Percentiles rank a stretch among this genome's conserved stretches.
Evolutionary conservation across 495 filamentous ascomycete genomes (phyloP).

Genomic region (Apodospora peruviana): DNA sequence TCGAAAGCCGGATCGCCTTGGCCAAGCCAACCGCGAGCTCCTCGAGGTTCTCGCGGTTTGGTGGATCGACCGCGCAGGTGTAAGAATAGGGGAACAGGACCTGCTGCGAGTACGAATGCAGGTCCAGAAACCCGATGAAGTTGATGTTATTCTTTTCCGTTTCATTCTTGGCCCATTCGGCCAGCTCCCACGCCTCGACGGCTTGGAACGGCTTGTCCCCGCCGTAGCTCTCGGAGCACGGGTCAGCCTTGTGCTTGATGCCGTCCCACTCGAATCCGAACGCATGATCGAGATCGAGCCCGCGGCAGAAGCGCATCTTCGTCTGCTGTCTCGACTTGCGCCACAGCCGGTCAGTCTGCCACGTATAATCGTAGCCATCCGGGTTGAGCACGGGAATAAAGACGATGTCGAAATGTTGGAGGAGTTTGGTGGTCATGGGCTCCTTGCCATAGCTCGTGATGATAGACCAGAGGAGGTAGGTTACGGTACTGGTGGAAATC

Average conservation of each 20-base stretch:
- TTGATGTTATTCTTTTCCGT: constrained; percentile 59
- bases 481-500: constrained; percentile 92
- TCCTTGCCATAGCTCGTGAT: constrained; percentile 73
- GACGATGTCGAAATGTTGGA: constrained; percentile 77
- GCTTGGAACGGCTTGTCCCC: constrained; percentile 81
- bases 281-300: constrained; percentile 81
- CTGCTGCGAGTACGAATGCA: constrained; percentile 95
- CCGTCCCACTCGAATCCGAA: constrained; percentile 84
- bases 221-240: constrained; percentile 88
- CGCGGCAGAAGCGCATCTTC: constrained; percentile 73
- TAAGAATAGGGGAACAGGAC: constrained; percentile 90
- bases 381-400: constrained; percentile 87
- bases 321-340: constrained; percentile 90
- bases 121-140: constrained; percentile 79
- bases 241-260: constrained; percentile 59
- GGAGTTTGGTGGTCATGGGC: constrained; percentile 61
- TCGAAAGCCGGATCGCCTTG: constrained; percentile 76
- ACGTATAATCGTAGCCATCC: constrained; percentile 91
- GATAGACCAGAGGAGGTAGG: constrained; percentile 82
- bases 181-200: constrained; percentile 67
- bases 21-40: constrained; percentile 86
- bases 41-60: constrained; percentile 83
- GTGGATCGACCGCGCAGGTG: constrained; percentile 69
- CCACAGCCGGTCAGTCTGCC: constrained; percentile 89
- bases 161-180: constrained; percentile 82